Evolutionary conservation across 2,329 filamentous ascomycete species (phyloP).

Genomic region (Penicillium italicum): DNA sequence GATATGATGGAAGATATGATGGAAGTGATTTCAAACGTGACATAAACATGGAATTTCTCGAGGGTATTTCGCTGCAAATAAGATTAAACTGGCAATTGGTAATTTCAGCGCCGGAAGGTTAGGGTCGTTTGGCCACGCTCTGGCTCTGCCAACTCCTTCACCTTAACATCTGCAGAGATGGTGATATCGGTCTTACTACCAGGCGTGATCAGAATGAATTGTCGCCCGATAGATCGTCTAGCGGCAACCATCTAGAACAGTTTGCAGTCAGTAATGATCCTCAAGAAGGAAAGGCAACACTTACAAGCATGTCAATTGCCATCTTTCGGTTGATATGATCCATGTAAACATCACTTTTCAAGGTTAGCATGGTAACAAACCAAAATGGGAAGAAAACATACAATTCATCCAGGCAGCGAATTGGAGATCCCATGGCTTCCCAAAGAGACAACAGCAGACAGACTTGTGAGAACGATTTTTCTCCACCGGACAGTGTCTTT

Average conservation of each 20-base stretch:
- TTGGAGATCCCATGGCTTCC: slow-evolving; percentile 96
- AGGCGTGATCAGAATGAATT: slow-evolving; percentile 95
- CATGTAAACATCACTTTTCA: slow-evolving; percentile 85
- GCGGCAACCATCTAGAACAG: slow-evolving; percentile 69
- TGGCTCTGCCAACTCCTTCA: slow-evolving; percentile 46
- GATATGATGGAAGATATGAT: background rate
- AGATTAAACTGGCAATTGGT: background rate
- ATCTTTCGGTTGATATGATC: slow-evolving; percentile 92
- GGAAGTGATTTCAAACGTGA: background rate
- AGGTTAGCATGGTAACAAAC: background rate
- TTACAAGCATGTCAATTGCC: slow-evolving; percentile 87
- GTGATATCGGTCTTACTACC: slow-evolving; percentile 65
- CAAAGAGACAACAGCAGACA: slow-evolving; percentile 89
- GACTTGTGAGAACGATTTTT: slow-evolving; percentile 97
- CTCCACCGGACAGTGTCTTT: slow-evolving; percentile 89
- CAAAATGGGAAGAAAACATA: slow-evolving; percentile 35
- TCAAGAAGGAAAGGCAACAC: slow-evolving; percentile 32
- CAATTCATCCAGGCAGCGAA: slow-evolving; percentile 95
- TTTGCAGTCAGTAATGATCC: slow-evolving; percentile 8
- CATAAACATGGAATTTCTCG: background rate
- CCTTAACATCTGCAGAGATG: slow-evolving; percentile 43
- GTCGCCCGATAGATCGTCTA: slow-evolving; percentile 77
- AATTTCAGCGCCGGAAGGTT: slow-evolving; percentile 27
- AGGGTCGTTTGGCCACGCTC: slow-evolving; percentile 44
- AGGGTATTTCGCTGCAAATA: slow-evolving; percentile 8